Percentiles rank a stretch among this genome's conserved stretches.
Conservation (phyloP, 176 grass and related monocot species). For the Hsuehochloa calcarea region DNA sequence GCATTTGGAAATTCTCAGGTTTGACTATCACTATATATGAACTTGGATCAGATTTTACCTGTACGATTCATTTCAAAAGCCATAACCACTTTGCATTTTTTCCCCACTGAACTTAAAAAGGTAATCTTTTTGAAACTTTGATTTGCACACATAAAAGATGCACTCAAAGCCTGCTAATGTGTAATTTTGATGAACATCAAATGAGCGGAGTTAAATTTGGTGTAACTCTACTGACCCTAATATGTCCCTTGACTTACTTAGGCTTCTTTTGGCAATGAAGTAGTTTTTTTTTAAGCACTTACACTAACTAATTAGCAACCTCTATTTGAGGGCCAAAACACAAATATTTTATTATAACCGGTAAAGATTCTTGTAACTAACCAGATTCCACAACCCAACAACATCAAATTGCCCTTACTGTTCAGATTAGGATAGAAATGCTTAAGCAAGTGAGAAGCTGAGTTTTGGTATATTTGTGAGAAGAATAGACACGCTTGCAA, state of each 20-base stretch:
- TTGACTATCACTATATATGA: neutral
- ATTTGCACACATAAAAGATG: neutral
- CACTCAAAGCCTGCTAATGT: neutral
- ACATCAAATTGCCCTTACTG: neutral
- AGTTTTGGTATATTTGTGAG: neutral
- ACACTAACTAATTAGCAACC: neutral
- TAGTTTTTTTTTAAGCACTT: neutral
- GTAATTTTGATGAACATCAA: slow-evolving; percentile 16
- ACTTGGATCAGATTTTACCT: slow-evolving; percentile 8
- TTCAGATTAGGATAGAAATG: neutral
- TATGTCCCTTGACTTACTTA: neutral
- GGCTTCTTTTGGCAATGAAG: neutral
- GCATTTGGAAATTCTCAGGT: neutral
- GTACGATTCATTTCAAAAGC: neutral
- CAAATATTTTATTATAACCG: neutral
- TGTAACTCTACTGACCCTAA: neutral
- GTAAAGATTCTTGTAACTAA: neutral
- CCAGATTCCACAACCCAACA: neutral
- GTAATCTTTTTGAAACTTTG: neutral
- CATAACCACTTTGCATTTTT: neutral
- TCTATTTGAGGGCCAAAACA: neutral
- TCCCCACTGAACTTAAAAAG: neutral
- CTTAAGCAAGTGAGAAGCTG: neutral
- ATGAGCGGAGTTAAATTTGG: neutral
- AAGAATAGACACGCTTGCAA: neutral